phyloP scores from a whole-genome alignment of 1,284 basidiomycete genomes.

The Cryptococcus wingfieldii region DNA sequence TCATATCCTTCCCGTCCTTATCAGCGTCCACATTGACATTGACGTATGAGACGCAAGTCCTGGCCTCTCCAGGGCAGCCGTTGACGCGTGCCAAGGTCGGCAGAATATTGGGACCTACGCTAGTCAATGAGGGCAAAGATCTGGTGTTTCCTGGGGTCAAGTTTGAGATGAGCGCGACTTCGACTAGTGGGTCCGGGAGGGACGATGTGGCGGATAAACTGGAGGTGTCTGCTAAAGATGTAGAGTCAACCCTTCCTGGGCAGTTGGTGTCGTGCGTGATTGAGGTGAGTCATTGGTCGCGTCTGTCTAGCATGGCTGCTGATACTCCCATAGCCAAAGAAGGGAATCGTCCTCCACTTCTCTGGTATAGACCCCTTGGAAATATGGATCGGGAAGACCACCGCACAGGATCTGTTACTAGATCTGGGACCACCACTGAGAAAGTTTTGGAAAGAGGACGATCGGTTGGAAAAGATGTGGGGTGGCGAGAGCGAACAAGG shows the following conservation, averaged over 20 bases:
- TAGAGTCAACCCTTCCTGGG: conserved; percentile 8
- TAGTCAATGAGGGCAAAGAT: conserved; percentile 50
- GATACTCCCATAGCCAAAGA: conserved; percentile 57
- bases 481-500: conserved; percentile 14
- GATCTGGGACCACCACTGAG: conserved; percentile 75
- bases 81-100: conserved; percentile 65
- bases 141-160: conserved; percentile 66
- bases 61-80: conserved; percentile 56
- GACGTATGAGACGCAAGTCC: conserved; percentile 62
- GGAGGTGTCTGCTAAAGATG: conserved; percentile 44
- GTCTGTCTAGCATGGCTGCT: not conserved
- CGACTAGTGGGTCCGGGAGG: conserved; percentile 47
- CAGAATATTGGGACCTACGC: conserved; percentile 76
- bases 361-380: conserved; percentile 52
- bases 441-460: conserved; percentile 78
- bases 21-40: conserved; percentile 52
- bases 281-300: conserved; percentile 13
- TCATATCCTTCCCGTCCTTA: conserved; percentile 61
- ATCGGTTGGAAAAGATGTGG: conserved; percentile 59
- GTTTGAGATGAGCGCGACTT: conserved; percentile 66
- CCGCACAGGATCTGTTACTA: conserved; percentile 70
- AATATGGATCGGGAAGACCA: conserved; percentile 70
- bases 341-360: conserved; percentile 61
- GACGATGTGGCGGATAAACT: conserved; percentile 33
- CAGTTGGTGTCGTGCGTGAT: conserved; percentile 17